These are phyloP conservation scores for Scedosporium dehoogii DNA, from an alignment of 2,329 filamentous ascomycete species.

Conservation along the genomic window DNA sequence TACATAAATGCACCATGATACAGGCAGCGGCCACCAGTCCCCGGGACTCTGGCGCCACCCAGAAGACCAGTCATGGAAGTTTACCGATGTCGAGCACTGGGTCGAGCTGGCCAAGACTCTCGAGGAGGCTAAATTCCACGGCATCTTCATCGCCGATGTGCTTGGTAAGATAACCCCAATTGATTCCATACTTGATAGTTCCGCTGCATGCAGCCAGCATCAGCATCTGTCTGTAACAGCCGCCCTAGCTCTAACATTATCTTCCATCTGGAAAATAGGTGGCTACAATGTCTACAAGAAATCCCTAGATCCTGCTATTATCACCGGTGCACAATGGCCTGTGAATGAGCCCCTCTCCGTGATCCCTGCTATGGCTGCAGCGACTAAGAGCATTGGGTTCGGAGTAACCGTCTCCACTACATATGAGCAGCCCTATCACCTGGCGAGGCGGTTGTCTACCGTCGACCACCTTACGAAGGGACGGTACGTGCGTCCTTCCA, in stretches of 20 bases:
- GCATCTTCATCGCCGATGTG: constrained; percentile 59
- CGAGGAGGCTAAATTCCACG: constrained; percentile 43
- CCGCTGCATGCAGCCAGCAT: too few species aligned
- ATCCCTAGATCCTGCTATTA: constrained; percentile 47
- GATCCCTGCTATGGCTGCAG: constrained; percentile 60
- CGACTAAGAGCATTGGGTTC: constrained; percentile 57
- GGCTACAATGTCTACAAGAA: constrained; percentile 62
- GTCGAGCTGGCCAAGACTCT: constrained; percentile 36
- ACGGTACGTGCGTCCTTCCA: constrained; percentile 27
- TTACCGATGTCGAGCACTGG: constrained; percentile 53
- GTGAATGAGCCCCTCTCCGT: constrained; percentile 58
- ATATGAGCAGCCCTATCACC: constrained; percentile 61
- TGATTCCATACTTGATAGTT: too few species aligned
- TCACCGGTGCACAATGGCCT: constrained; percentile 58
- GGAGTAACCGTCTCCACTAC: constrained; percentile 62
- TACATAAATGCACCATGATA: background rate
- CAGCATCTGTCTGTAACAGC: too few species aligned
- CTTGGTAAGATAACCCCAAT: background rate
- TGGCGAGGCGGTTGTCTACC: constrained; percentile 55
- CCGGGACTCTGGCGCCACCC: constrained; percentile 50
- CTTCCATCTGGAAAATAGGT: constrained; percentile 21
- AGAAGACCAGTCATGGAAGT: constrained; percentile 50
- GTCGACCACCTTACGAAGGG: constrained; percentile 59
- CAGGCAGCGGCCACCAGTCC: constrained; percentile 33
- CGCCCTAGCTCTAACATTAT: too few species aligned